Evolutionary conservation across 164 flowering plant genomes (phyloP), one percentile per base, ranked within the genome.

Genomic region (Akebia trifoliata): DNA sequence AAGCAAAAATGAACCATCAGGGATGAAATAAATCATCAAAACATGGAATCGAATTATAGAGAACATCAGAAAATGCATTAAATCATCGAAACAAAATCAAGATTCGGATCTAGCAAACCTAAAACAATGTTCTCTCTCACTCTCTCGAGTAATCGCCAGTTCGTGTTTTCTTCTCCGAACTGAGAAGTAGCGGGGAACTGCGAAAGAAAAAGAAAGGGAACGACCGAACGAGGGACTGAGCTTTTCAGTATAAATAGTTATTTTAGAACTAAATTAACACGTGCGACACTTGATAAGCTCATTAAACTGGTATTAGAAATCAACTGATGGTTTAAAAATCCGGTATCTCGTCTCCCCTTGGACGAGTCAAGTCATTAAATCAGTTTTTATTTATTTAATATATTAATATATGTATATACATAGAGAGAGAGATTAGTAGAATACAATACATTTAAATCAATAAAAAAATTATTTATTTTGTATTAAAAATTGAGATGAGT

Each of bases 141-240:
- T 29, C 34, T 26, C 51, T 28, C 50, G 26, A 21, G 26, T 12
- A 29, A 24, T 11, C 29, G 1, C 10, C 50, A n/a, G n/a, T n/a
- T 21, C 15, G 2, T n/a, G 24, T n/a, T 14, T 48, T 48, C 51
- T 25, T 26, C 51, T 46, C 30, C 7, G 15, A 7, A 6, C 28
- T 12, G 1, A 9, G 2, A 46, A 22, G n/a, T n/a, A n/a, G n/a
- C 24, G 50, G 29, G n/a, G 24, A 46, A 12, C 2, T 24, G 30
- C 14, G 30, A 46, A 46, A 1, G 4, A 25, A 46, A 25, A 48
- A 48, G 51, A 48, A 26, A 48, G 51, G 51, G 20, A n/a, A n/a
- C n/a, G n/a, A n/a, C n/a, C n/a, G n/a, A 48, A 48, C 34, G 51
- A 26, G 51, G 26, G 51, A 48, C 51, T 8, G 34, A 28, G 51